phyloP scores from a whole-genome alignment of 805 yeast species.

The Maudiozyma turicensis region DNA sequence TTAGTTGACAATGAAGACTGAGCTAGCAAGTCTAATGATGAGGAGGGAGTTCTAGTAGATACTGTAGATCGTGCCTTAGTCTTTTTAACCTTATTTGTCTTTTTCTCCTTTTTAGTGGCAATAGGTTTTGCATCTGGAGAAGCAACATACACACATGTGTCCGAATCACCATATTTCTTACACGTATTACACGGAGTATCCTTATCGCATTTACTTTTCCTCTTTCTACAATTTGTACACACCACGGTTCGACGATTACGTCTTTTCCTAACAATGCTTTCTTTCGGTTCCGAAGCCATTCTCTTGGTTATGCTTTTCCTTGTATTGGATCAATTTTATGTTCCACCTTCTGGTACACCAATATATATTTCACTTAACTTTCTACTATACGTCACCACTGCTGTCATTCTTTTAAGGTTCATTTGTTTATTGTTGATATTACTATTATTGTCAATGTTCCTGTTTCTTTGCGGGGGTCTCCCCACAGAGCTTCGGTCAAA shows the following conservation, averaged over 20 bases:
- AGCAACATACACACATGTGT: conserved; percentile 13
- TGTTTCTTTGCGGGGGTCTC: background rate
- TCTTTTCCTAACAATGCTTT: conserved; percentile 2
- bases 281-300: background rate
- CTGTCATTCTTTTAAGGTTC: background rate
- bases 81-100: background rate
- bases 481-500: background rate
- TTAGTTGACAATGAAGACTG: background rate
- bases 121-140: background rate
- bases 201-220: conserved; percentile 27
- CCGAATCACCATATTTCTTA: conserved; percentile 12
- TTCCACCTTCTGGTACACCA: too few relatives aligned
- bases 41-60: background rate
- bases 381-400: background rate
- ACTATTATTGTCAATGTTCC: background rate
- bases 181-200: conserved; percentile 23
- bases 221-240: conserved; percentile 26
- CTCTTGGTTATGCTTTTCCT: background rate
- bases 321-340: too few relatives aligned
- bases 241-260: conserved; percentile 24
- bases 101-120: background rate
- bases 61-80: background rate
- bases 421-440: background rate
- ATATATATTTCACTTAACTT: too few relatives aligned
- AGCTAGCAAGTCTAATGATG: too few relatives aligned